Conservation (phyloP, 768 basidiomycete genomes). For the Chalciporus chontae region DNA sequence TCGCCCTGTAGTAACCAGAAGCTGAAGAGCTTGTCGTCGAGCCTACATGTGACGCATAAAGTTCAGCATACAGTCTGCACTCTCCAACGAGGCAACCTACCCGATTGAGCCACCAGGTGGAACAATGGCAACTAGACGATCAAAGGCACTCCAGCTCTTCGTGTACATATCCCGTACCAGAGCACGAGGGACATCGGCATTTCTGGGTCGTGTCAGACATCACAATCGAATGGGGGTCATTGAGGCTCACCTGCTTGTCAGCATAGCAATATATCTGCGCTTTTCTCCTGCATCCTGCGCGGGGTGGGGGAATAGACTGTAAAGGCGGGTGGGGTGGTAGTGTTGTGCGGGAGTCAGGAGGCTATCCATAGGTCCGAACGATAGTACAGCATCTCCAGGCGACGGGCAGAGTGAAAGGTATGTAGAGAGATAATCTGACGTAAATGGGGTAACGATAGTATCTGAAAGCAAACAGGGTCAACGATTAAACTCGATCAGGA, state of each 20-base stretch:
- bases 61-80: not conserved
- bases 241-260: constrained; percentile 59
- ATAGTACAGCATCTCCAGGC: constrained; percentile 68
- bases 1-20: constrained; percentile 87
- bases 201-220: constrained; percentile 39
- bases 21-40: constrained; percentile 88
- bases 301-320: constrained; percentile 75
- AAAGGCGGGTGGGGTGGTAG: constrained; percentile 71
- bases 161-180: constrained; percentile 89
- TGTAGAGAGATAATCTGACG: constrained; percentile 68
- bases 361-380: constrained; percentile 79
- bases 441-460: constrained; percentile 71
- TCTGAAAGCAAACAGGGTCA: constrained; percentile 38
- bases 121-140: constrained; percentile 82
- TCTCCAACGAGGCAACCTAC: constrained; percentile 38
- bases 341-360: constrained; percentile 73
- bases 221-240: not conserved
- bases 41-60: constrained; percentile 37
- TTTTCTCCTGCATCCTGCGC: constrained; percentile 75
- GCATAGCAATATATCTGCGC: constrained; percentile 66
- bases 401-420: constrained; percentile 78
- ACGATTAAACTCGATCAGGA: not conserved
- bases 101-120: constrained; percentile 90
- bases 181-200: constrained; percentile 81
- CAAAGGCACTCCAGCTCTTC: constrained; percentile 91